Evolutionary conservation across 495 filamentous ascomycete species (phyloP), one percentile per base, ranked within the genome.

Genomic region (Trichoderma gamsii): DNA sequence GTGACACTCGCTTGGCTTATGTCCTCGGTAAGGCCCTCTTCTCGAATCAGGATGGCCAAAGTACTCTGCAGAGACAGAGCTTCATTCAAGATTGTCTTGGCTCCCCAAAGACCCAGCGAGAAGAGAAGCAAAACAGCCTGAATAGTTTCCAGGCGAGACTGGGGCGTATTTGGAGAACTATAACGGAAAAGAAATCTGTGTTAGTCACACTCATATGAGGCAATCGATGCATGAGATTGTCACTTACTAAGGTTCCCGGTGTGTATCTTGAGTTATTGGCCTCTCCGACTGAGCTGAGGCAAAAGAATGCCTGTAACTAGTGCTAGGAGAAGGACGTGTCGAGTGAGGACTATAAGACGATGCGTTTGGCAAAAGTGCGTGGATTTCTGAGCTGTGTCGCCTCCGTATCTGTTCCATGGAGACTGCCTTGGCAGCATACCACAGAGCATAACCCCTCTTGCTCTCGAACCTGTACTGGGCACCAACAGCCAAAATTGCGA

Each of bases 381-480:
- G 80, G 23, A 84, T 76, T 69, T 82, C 79, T 68, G 82, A 79
- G 64, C 81, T 85, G 52, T 83, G 73, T 41, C 84, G 75, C n/a
- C 82, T 77, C 38, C 83, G 76, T 12, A 85, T 84, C 69, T 86
- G 82, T 68, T 85, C 80, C 13, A 79, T 71, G 3, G 82, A 82
- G 32, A 87, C 83, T 0, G 83, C 76, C 65, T 81, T 85, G 1
- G 85, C 82, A 0, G 89, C 89, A 75, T 90, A 87, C 79, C 89
- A 92, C 8, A 92, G 77, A 15, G 88, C 86, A 70, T 89, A 86
- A 0, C 87, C 88, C 44, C 86, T 80, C 63, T 84, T 83, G 52
- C 85, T 88, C 70, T 91, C 88, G 69, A 90, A 90, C 15, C 88
- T 81, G 70, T 90, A 91, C 51, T 88, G 84, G 4, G 89, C 88